Percentiles rank a stretch among this genome's conserved stretches.
Conservation (phyloP, 2,329 filamentous ascomycete genomes). For the Aspergillus candidus region DNA sequence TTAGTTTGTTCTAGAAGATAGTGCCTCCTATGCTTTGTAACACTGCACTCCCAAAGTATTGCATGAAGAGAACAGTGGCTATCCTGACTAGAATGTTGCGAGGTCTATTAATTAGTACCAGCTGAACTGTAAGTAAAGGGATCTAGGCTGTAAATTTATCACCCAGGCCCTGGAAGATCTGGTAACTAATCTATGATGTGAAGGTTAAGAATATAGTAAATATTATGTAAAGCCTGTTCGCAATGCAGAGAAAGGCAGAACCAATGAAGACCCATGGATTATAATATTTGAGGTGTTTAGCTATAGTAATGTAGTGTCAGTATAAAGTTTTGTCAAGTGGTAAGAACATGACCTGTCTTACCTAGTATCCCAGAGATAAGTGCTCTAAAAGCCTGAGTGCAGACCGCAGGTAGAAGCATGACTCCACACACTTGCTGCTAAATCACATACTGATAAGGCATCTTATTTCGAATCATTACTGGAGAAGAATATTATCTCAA, state of each 20-base stretch:
- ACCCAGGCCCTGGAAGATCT: slow-evolving; percentile 7
- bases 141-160: slow-evolving; percentile 4
- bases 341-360: no score
- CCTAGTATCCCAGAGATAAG: slow-evolving; percentile 6
- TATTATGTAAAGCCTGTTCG: slow-evolving; percentile 4
- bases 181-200: slow-evolving; percentile 6
- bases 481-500: no score
- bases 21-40: slow-evolving; percentile 8
- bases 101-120: slow-evolving; percentile 4
- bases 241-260: slow-evolving; percentile 3
- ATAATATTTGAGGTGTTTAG: slow-evolving; percentile 5
- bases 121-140: slow-evolving; percentile 5
- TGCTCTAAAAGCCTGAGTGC: slow-evolving; percentile 5
- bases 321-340: no score
- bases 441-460: no score
- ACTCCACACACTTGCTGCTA: no score
- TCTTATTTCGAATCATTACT: no score
- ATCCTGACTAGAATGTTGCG: slow-evolving; percentile 5
- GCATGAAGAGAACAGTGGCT: slow-evolving; percentile 6
- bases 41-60: slow-evolving; percentile 11
- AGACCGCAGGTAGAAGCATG: slow-evolving; percentile 11
- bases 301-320: no score
- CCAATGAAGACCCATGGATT: slow-evolving; percentile 8
- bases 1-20: slow-evolving; percentile 8
- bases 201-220: no score